Evolutionary conservation across 192 early-diverging fungal species (phyloP).

Genomic region (Martensiomyces pterosporus): DNA sequence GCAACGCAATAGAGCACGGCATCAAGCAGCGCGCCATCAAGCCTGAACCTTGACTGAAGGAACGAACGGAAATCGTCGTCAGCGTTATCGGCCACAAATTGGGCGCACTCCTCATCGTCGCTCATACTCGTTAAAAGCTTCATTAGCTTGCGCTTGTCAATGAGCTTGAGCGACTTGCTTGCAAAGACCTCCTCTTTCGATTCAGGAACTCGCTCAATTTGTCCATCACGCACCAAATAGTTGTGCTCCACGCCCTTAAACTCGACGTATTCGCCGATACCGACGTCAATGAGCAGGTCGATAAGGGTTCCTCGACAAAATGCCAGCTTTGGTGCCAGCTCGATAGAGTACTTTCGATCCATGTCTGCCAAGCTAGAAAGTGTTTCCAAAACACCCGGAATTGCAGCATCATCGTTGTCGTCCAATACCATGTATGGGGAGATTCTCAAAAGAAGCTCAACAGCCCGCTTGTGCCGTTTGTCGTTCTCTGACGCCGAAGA

Average conservation of each 20-base stretch:
- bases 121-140: conserved; percentile 69
- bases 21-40: conserved; percentile 57
- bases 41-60: conserved; percentile 54
- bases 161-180: conserved; percentile 62
- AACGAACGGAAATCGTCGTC: conserved; percentile 40
- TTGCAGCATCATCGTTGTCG: too few relatives aligned
- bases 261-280: conserved; percentile 82
- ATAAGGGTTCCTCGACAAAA: conserved; percentile 66
- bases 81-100: conserved; percentile 9
- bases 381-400: neutral
- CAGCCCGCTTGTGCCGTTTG: too few relatives aligned
- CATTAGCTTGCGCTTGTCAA: conserved; percentile 92
- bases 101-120: conserved; percentile 32
- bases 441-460: too few relatives aligned
- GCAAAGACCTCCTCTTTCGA: conserved; percentile 92
- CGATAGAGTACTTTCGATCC: conserved; percentile 28
- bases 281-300: conserved; percentile 69
- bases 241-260: conserved; percentile 78
- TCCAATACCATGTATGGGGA: too few relatives aligned
- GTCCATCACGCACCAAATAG: conserved; percentile 47
- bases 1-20: conserved; percentile 66
- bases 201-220: conserved; percentile 67
- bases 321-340: conserved; percentile 56
- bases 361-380: conserved; percentile 12
- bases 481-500: neutral